Base-by-base conservation (phyloP, 1,139 yeast species). In the Wickerhamiella pararugosa region DNA sequence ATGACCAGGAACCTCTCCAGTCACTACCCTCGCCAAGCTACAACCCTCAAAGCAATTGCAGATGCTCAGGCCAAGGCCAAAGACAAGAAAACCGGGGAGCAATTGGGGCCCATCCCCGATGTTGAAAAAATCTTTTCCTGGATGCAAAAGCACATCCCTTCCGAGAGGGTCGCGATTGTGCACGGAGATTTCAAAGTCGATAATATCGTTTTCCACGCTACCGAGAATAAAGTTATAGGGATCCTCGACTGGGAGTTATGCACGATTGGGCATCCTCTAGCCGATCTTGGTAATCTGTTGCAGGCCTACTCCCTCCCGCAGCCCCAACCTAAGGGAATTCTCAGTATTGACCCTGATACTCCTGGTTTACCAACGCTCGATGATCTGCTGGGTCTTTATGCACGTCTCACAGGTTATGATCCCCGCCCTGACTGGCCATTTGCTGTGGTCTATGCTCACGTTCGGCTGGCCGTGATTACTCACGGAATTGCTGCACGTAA, bases 141-240 rank as follows among this genome's bases (percentile, higher is more conserved):
- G 70, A 57, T 74, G 41, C 49, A 61, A 21, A 64, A 70, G 0
- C 76, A 80, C 15, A 44, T 51, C 29, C 82, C 78, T 47, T 71
- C 75, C 0, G 52, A 60, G 2, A 58, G 64, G 6, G 61, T 67
- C 39, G 59, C 71, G 1, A 65, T 76, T 49, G 74, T 76, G 35
- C 83, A 76, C 51, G 83, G 83, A 1, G 83, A 76, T 56, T 76
- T 72, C 62, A 76, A 76, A 53, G 73, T 76, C 37, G 83, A 76
- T 55, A 76, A 76, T 52, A 53, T 76, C 31, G 61, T 76, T 7
- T 76, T 72, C 53, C 73, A 74, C 49, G 70, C 71, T 6, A 60
- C 66, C 1, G 66, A 69, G 38, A 68, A 70, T 21, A 56, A 60
- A 38, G 75, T 76, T 4, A 60, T 70, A 43, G 80, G 80, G 0